These are phyloP conservation scores for Seiridium unicorne DNA, from an alignment of 2,329 filamentous ascomycete genomes.

Conservation along the genomic window DNA sequence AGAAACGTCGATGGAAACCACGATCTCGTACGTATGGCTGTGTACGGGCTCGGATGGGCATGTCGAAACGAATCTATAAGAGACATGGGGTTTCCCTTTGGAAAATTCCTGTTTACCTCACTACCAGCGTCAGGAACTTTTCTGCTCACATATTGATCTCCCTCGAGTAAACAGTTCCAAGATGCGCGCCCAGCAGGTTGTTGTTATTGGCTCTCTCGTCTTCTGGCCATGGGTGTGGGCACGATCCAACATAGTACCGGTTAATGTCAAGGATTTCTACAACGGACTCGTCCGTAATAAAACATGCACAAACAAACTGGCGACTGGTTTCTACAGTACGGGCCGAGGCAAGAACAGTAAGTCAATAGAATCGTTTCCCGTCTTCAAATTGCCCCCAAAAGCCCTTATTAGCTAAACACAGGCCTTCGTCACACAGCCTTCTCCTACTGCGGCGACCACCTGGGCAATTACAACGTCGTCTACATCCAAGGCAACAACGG, in stretches of 20 bases:
- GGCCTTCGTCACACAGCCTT: slow-evolving; percentile 13
- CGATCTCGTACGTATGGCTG: no score
- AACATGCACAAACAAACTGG: slow-evolving; percentile 27
- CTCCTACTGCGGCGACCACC: slow-evolving; percentile 43
- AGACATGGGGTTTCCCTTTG: no score
- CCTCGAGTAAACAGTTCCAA: no score
- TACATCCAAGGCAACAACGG: slow-evolving; percentile 40
- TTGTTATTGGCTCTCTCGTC: background rate
- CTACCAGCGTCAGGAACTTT: no score
- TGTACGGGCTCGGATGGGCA: no score
- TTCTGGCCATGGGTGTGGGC: background rate
- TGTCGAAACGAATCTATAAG: no score
- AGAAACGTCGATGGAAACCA: no score
- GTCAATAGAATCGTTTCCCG: background rate
- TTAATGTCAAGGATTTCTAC: slow-evolving; percentile 28
- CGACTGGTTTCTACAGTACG: slow-evolving; percentile 29
- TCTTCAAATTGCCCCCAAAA: background rate
- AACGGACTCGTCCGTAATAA: slow-evolving; percentile 26
- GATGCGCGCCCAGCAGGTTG: background rate
- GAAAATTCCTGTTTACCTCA: no score
- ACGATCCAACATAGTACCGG: slow-evolving; percentile 12
- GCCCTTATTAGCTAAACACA: background rate
- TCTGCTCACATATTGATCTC: no score
- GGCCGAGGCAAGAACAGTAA: background rate
- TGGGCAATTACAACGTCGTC: slow-evolving; percentile 32